These are phyloP conservation scores for Hypocrella siamensis DNA, from an alignment of 2,329 filamentous ascomycete genomes.

Conservation along the genomic window DNA sequence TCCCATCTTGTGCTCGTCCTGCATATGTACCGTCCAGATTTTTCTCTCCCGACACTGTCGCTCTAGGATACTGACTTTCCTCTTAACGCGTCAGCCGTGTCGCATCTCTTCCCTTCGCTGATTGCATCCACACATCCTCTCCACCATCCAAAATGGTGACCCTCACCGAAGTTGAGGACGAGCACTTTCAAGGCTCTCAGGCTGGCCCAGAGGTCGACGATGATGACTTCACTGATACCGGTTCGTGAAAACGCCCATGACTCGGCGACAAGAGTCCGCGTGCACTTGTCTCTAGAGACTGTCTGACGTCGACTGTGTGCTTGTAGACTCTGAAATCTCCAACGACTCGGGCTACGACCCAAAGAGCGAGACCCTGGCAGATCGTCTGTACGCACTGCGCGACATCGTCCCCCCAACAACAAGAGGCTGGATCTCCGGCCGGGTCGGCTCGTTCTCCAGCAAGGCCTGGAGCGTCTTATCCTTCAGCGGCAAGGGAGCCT, in stretches of 20 bases:
- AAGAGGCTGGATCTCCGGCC: conserved; percentile 51
- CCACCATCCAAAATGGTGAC: conserved; percentile 61
- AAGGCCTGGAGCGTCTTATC: conserved; percentile 38
- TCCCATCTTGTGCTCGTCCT: too few species aligned
- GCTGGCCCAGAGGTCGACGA: conserved; percentile 64
- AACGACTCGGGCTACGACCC: conserved; percentile 59
- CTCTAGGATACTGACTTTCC: too few species aligned
- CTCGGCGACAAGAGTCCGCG: too few species aligned
- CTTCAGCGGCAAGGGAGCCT: conserved; percentile 75
- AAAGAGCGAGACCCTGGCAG: conserved; percentile 40
- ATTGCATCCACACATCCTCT: conserved; percentile 3
- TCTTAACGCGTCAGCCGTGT: too few species aligned
- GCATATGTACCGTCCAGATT: too few species aligned
- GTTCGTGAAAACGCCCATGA: too few species aligned
- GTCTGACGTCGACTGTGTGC: too few species aligned
- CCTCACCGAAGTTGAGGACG: conserved; percentile 91
- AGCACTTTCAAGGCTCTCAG: conserved; percentile 69
- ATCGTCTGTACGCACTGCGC: conserved; percentile 56
- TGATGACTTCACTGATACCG: conserved; percentile 87
- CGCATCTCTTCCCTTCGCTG: too few species aligned
- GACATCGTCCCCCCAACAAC: conserved; percentile 64
- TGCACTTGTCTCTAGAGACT: too few species aligned
- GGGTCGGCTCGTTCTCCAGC: conserved; percentile 35
- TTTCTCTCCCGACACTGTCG: too few species aligned
- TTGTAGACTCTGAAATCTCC: conserved; percentile 76